Percentiles rank a stretch among this genome's conserved stretches.
These are phyloP conservation scores for Novymonas esmeraldas DNA, from an alignment of 208 protist species.

Conservation along the genomic window DNA sequence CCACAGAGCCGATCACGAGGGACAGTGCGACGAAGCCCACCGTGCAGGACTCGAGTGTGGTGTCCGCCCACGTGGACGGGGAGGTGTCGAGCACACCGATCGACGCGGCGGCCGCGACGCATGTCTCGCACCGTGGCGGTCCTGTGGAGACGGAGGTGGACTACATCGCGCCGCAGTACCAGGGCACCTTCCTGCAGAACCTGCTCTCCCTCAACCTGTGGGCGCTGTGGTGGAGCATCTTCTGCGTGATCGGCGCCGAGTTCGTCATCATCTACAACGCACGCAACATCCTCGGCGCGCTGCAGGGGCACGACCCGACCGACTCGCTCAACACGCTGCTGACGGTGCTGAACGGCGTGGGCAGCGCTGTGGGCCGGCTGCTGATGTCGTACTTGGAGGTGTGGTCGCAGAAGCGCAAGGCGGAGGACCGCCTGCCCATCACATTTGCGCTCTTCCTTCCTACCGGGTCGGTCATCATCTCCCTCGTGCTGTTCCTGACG, in stretches of 20 bases:
- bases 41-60: too few species aligned
- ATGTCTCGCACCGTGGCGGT: neutral
- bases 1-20: too few species aligned
- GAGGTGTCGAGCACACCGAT: neutral
- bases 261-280: constrained; percentile 63
- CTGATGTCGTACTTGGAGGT: constrained; percentile 55
- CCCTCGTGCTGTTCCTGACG: constrained; percentile 45
- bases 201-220: constrained; percentile 39
- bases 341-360: constrained; percentile 54
- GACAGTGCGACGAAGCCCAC: too few species aligned
- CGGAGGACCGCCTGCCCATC: constrained; percentile 58
- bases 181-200: constrained; percentile 48
- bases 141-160: constrained; percentile 46
- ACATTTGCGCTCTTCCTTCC: constrained; percentile 49
- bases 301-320: constrained; percentile 26
- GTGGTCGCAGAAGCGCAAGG: constrained; percentile 40
- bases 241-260: constrained; percentile 43
- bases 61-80: constrained; percentile 2
- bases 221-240: constrained; percentile 47
- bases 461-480: constrained; percentile 36
- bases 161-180: constrained; percentile 68
- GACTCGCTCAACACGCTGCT: constrained; percentile 38
- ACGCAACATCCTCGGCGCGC: constrained; percentile 42
- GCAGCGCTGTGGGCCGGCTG: constrained; percentile 51
- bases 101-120: neutral